Percentiles rank a stretch among this genome's conserved stretches.
These are phyloP conservation scores for Sclerotinia trifoliorum DNA, from an alignment of 2,329 filamentous ascomycete species.

Conservation along the genomic window DNA sequence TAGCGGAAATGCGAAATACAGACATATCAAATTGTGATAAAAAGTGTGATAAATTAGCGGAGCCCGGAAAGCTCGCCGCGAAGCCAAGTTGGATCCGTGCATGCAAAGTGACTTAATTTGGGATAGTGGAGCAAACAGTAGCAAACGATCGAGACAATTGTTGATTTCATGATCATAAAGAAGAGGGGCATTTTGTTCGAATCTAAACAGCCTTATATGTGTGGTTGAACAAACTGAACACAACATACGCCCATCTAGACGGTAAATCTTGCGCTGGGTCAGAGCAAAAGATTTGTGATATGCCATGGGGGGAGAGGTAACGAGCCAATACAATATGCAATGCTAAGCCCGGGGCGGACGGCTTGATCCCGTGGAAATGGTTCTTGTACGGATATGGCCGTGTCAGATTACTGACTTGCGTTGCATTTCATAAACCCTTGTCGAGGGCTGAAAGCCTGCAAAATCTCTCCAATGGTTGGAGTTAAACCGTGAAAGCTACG, in stretches of 20 bases:
- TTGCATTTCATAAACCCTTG: conserved; percentile 11
- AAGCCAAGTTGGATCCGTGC: conserved; percentile 2
- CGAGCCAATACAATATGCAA: neutral
- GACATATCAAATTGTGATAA: conserved; percentile 15
- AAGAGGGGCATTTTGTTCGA: conserved; percentile 9
- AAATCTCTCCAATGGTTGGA: conserved; percentile 4
- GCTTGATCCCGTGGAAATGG: conserved; percentile 20
- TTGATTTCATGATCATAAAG: neutral
- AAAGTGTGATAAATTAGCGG: conserved; percentile 12
- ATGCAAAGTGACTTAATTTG: conserved; percentile 1
- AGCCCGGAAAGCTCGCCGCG: conserved; percentile 9
- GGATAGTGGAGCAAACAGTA: conserved; percentile 11
- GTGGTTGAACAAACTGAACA: conserved; percentile 13
- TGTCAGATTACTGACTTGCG: neutral
- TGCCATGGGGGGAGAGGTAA: neutral
- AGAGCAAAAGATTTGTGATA: neutral
- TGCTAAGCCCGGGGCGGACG: conserved; percentile 4
- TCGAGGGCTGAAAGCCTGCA: conserved; percentile 13
- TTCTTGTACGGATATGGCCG: conserved; percentile 12
- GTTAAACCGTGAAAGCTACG: conserved; percentile 2
- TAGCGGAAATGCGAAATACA: neutral
- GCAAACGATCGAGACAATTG: conserved; percentile 10
- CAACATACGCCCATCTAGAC: neutral
- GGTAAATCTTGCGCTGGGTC: conserved; percentile 1
- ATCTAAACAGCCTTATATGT: conserved; percentile 11